Evolutionary conservation across 257 asterid species (phyloP).

Genomic region (Solanum arcanum): DNA sequence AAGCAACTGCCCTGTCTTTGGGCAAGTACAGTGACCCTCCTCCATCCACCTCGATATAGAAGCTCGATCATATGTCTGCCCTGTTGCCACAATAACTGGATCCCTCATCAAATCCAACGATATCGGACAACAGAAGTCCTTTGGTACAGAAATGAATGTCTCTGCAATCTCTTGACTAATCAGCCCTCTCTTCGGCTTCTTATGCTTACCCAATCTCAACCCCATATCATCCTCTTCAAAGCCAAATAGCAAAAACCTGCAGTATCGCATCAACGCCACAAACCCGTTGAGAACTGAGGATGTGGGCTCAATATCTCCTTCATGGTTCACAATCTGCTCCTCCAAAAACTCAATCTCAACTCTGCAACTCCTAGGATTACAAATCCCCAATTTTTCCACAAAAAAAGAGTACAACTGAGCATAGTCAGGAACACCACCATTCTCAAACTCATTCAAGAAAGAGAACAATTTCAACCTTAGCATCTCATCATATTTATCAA

Average conservation of each 20-base stretch:
- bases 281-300: conserved; percentile 54
- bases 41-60: conserved; percentile 80
- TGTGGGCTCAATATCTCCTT: conserved; percentile 76
- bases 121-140: conserved; percentile 83
- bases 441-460: conserved; percentile 68
- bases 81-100: conserved; percentile 81
- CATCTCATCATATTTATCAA: conserved; percentile 50
- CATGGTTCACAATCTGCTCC: conserved; percentile 78
- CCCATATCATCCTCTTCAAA: conserved; percentile 72
- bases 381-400: conserved; percentile 47
- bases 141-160: conserved; percentile 55
- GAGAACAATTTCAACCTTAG: conserved; percentile 47
- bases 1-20: conserved; percentile 80
- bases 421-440: conserved; percentile 42
- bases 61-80: conserved; percentile 83
- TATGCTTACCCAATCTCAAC: conserved; percentile 34
- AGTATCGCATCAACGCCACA: conserved; percentile 63
- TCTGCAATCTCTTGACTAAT: conserved; percentile 56
- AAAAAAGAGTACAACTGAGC: conserved; percentile 32
- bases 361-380: conserved; percentile 44
- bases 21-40: conserved; percentile 82
- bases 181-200: conserved; percentile 37
- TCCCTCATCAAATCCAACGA: conserved; percentile 79
- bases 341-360: conserved; percentile 76
- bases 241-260: conserved; percentile 67